Evolutionary conservation across 2,329 filamentous ascomycete genomes (phyloP).

Genomic region (Trichoderma citrinoviride): DNA sequence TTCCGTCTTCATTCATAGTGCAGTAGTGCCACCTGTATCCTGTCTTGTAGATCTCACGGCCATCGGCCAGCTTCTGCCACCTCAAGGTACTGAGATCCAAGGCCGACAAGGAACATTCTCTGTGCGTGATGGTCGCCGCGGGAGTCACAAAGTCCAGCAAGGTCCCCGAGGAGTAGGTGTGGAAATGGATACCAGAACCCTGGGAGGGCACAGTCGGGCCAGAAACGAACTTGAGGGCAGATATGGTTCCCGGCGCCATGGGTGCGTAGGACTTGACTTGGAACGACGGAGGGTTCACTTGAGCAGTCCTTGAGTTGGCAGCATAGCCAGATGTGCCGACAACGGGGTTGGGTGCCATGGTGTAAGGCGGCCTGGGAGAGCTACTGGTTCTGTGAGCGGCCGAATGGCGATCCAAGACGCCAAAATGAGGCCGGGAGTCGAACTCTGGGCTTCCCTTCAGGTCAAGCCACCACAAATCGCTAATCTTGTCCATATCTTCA

Average conservation of each 20-base stretch:
- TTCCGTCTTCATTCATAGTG: conserved; percentile 90
- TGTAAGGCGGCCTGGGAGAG: conserved; percentile 53
- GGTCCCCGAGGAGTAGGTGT: conserved; percentile 89
- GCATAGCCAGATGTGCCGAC: conserved; percentile 63
- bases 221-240: conserved; percentile 78
- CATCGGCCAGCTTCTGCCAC: conserved; percentile 94
- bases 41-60: conserved; percentile 84
- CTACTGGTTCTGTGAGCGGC: conserved; percentile 42
- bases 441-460: conserved; percentile 87
- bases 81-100: conserved; percentile 82
- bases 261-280: conserved; percentile 73
- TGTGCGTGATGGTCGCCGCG: conserved; percentile 77
- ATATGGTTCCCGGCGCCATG: conserved; percentile 83
- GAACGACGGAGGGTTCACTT: conserved; percentile 64
- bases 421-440: conserved; percentile 62
- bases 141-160: conserved; percentile 94
- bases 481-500: conserved; percentile 94
- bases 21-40: conserved; percentile 99
- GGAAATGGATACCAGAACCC: conserved; percentile 89
- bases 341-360: conserved; percentile 47
- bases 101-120: conserved; percentile 87
- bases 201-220: conserved; percentile 84
- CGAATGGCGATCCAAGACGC: conserved; percentile 49
- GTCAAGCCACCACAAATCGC: conserved; percentile 96
- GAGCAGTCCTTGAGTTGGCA: conserved; percentile 64